Conservation (phyloP, 1,284 basidiomycete genomes). For the Coniferiporia weirii region DNA sequence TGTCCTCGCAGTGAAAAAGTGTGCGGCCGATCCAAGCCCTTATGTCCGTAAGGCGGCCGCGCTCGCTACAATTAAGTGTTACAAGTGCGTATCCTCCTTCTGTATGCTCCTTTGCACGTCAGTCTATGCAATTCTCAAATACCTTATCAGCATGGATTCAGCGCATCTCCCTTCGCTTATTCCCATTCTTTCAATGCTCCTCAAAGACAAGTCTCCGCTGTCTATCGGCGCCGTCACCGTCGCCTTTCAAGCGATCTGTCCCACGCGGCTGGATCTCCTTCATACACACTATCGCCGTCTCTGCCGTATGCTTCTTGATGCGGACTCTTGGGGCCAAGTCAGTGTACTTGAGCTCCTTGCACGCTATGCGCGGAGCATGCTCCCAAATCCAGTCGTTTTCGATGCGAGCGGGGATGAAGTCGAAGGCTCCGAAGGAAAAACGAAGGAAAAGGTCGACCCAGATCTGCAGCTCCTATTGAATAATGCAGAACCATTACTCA, state of each 20-base stretch:
- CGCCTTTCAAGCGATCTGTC: constrained; percentile 82
- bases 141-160: constrained; percentile 59
- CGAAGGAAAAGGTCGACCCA: constrained; percentile 51
- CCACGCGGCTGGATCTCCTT: constrained; percentile 78
- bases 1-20: constrained; percentile 86
- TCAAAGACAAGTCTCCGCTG: constrained; percentile 81
- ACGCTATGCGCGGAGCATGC: constrained; percentile 82
- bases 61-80: constrained; percentile 82
- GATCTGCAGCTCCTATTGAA: constrained; percentile 78
- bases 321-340: constrained; percentile 95
- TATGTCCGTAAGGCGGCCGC: constrained; percentile 93
- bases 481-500: constrained; percentile 70
- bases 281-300: constrained; percentile 87
- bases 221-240: constrained; percentile 83
- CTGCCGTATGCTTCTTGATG: constrained; percentile 81
- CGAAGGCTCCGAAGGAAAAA: neutral
- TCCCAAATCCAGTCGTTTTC: constrained; percentile 58
- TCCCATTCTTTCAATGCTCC: constrained; percentile 67
- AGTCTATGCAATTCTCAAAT: neutral
- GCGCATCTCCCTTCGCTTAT: constrained; percentile 70
- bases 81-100: constrained; percentile 49
- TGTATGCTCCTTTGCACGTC: constrained; percentile 5
- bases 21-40: constrained; percentile 84
- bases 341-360: constrained; percentile 75
- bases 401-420: constrained; percentile 26